phyloP scores from a whole-genome alignment of 257 asterid genomes.

The Solanum dulcamara region DNA sequence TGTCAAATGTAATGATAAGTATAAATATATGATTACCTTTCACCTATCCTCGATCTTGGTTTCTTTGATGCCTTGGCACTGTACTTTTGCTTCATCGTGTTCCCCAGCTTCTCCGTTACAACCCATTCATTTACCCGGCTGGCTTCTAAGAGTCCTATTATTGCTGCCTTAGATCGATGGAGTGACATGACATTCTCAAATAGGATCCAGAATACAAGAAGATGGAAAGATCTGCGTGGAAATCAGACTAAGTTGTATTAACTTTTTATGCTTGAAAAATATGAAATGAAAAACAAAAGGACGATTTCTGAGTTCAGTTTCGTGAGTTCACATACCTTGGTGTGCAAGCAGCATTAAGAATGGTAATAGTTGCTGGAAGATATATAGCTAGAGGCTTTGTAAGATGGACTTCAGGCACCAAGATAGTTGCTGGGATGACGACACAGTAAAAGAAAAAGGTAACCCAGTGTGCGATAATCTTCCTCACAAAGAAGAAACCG shows the following conservation, averaged over 20 bases:
- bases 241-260: not conserved
- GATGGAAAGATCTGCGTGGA: conserved; percentile 54
- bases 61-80: conserved; percentile 28
- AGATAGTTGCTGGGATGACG: conserved; percentile 70
- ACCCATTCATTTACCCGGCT: conserved; percentile 77
- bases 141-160: conserved; percentile 77
- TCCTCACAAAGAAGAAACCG: conserved; percentile 82
- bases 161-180: conserved; percentile 84
- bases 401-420: conserved; percentile 71
- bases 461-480: conserved; percentile 86
- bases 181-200: conserved; percentile 87
- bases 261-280: not conserved
- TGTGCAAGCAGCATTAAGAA: conserved; percentile 72
- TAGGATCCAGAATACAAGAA: conserved; percentile 71
- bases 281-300: not conserved
- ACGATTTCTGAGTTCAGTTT: not conserved
- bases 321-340: conserved; percentile 34
- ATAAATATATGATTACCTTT: conserved; percentile 30
- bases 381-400: conserved; percentile 74
- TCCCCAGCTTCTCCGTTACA: conserved; percentile 87
- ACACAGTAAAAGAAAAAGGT: conserved; percentile 88
- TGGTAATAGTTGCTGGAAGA: conserved; percentile 74
- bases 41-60: conserved; percentile 42
- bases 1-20: not conserved
- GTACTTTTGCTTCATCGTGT: conserved; percentile 40